A percentile compares a stretch with the other conserved stretches of the same genome.
These are phyloP conservation scores for Aspergillus cristatus DNA, from an alignment of 495 filamentous ascomycete genomes.

Conservation along the genomic window DNA sequence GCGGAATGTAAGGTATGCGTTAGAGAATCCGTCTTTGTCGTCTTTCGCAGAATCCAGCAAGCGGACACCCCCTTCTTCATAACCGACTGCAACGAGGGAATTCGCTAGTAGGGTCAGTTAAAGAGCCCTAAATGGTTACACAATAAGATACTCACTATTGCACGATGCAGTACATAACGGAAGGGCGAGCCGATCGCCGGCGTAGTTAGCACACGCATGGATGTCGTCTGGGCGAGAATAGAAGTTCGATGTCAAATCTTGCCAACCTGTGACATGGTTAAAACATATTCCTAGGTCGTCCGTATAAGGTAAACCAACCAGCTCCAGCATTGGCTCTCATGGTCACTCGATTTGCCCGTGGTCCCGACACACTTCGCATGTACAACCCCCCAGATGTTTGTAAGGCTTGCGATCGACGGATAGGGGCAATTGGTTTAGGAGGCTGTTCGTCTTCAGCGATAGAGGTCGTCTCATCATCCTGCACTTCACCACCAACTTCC, in stretches of 20 bases:
- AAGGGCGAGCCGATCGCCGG: conserved; percentile 48
- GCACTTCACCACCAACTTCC: conserved; percentile 12
- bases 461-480: conserved; percentile 8
- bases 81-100: conserved; percentile 75
- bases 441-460: conserved; percentile 11
- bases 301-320: conserved; percentile 19
- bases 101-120: conserved; percentile 45
- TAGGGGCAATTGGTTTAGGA: conserved; percentile 21
- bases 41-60: conserved; percentile 65
- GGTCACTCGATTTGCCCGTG: conserved; percentile 25
- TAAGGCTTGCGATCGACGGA: conserved; percentile 35
- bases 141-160: conserved; percentile 56
- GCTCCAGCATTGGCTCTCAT: conserved; percentile 34
- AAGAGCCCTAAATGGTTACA: neutral
- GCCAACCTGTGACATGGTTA: conserved; percentile 47
- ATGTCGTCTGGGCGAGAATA: conserved; percentile 56
- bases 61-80: conserved; percentile 78
- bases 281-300: conserved; percentile 9
- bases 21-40: conserved; percentile 49
- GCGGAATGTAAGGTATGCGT: conserved; percentile 57
- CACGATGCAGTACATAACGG: conserved; percentile 72
- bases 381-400: conserved; percentile 30
- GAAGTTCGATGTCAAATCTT: conserved; percentile 63
- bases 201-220: conserved; percentile 48
- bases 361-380: conserved; percentile 32